phyloP scores from a whole-genome alignment of 768 basidiomycete species.

The Pholiota conissans region DNA sequence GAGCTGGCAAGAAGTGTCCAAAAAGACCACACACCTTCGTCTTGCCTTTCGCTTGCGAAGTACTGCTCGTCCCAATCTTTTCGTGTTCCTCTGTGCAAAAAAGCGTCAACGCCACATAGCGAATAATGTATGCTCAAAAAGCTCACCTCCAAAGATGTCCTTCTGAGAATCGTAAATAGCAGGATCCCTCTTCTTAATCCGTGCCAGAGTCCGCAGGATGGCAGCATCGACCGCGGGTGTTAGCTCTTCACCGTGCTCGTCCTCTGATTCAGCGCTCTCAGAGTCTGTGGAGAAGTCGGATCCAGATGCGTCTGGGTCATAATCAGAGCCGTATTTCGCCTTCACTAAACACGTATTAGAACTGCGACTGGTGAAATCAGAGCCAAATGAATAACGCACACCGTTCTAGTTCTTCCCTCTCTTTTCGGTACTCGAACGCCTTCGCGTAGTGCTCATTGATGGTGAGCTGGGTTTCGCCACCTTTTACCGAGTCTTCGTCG shows the following conservation, averaged over 20 bases:
- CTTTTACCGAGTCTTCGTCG: constrained; percentile 18
- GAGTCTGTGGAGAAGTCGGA: constrained; percentile 54
- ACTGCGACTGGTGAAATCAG: neutral
- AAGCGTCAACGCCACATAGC: neutral
- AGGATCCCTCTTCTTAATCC: constrained; percentile 82
- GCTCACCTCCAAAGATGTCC: constrained; percentile 75
- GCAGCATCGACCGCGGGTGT: constrained; percentile 94
- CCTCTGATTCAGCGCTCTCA: constrained; percentile 81
- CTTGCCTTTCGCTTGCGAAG: constrained; percentile 36
- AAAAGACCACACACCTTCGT: constrained; percentile 57
- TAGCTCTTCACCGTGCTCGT: constrained; percentile 93
- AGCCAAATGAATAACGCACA: constrained; percentile 44
- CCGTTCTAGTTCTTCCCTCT: constrained; percentile 80
- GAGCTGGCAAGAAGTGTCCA: neutral
- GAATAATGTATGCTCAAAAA: neutral
- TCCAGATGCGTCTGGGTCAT: constrained; percentile 50
- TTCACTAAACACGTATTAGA: constrained; percentile 47
- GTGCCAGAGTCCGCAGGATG: constrained; percentile 85
- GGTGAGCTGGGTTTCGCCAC: constrained; percentile 23
- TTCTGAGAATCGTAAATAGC: constrained; percentile 74
- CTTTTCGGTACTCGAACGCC: constrained; percentile 81
- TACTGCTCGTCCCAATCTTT: constrained; percentile 32
- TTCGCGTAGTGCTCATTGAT: constrained; percentile 55
- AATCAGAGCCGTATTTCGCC: constrained; percentile 84
- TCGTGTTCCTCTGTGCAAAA: constrained; percentile 60